These are phyloP conservation scores for Saccharomycopsis sp. DNA, from an alignment of 805 yeast genomes.

Conservation along the genomic window DNA sequence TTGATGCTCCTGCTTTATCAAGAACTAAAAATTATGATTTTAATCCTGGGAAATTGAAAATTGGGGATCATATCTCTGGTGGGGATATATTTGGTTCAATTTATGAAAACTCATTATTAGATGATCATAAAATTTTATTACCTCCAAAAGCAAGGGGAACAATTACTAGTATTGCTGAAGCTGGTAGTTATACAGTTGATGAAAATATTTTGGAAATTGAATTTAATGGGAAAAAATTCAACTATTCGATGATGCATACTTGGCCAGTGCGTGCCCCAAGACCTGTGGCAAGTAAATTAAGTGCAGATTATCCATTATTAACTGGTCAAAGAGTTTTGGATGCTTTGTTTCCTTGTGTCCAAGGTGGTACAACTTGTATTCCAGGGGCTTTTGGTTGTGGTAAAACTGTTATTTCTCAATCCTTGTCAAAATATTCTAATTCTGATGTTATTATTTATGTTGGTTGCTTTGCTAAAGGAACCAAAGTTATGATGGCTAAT, in stretches of 20 bases:
- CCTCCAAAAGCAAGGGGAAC: constrained; percentile 99
- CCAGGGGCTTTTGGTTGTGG: constrained; percentile 99
- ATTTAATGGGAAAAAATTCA: constrained; percentile 76
- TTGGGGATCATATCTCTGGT: constrained; percentile 96
- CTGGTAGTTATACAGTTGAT: constrained; percentile 88
- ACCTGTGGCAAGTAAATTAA: constrained; percentile 89
- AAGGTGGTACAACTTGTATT: constrained; percentile 99
- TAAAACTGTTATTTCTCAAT: constrained; percentile 96
- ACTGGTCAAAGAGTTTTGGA: constrained; percentile 99
- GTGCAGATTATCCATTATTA: constrained; percentile 91
- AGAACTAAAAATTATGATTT: constrained; percentile 81
- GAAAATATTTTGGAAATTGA: constrained; percentile 90
- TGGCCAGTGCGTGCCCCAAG: constrained; percentile 99
- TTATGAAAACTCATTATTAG: constrained; percentile 86
- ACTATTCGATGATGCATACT: constrained; percentile 92
- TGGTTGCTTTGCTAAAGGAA: constrained; percentile 48
- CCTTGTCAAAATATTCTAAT: constrained; percentile 93
- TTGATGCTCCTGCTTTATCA: constrained; percentile 90
- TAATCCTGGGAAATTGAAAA: constrained; percentile 68
- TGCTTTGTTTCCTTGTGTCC: constrained; percentile 97
- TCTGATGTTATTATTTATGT: constrained; percentile 95
- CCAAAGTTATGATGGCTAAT: constrained; percentile 38
- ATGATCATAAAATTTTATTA: constrained; percentile 87
- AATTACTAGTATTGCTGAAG: constrained; percentile 76
- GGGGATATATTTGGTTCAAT: constrained; percentile 92